Evolutionary conservation across 495 filamentous ascomycete genomes (phyloP).

Genomic region (Aspergillus indologenus): DNA sequence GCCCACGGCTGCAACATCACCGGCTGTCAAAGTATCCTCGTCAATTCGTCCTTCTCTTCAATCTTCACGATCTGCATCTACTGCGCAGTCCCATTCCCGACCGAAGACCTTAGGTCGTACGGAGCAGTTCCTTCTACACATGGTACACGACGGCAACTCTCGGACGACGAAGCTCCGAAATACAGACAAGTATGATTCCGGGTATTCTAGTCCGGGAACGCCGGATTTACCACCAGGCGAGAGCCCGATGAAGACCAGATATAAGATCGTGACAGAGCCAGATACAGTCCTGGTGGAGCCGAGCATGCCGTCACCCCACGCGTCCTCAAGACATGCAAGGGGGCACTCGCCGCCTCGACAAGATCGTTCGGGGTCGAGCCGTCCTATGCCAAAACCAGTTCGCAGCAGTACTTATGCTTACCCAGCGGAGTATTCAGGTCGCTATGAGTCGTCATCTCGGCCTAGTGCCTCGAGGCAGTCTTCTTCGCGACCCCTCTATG

Average conservation of each 20-base stretch:
- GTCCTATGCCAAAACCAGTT: slow-evolving; percentile 9
- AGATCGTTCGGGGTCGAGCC: slow-evolving; percentile 8
- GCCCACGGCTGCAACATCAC: slow-evolving; percentile 30
- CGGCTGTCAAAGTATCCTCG: slow-evolving; percentile 20
- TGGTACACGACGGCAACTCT: slow-evolving; percentile 22
- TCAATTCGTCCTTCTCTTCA: slow-evolving; percentile 30
- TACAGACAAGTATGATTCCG: slow-evolving; percentile 41
- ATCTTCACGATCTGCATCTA: slow-evolving; percentile 31
- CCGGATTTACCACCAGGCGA: slow-evolving; percentile 33
- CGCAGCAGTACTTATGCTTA: slow-evolving; percentile 24
- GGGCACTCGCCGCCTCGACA: slow-evolving; percentile 21
- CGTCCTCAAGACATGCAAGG: slow-evolving; percentile 18
- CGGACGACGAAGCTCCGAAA: slow-evolving; percentile 36
- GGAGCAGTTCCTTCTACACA: slow-evolving; percentile 21
- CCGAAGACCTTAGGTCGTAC: slow-evolving; percentile 25
- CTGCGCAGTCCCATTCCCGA: slow-evolving; percentile 24
- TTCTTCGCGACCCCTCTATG: slow-evolving; percentile 15
- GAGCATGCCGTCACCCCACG: slow-evolving; percentile 21
- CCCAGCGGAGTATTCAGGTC: slow-evolving; percentile 6
- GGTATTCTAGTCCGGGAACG: slow-evolving; percentile 45
- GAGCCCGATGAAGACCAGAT: slow-evolving; percentile 33
- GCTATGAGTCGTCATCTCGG: slow-evolving; percentile 1
- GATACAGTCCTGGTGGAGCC: slow-evolving; percentile 37
- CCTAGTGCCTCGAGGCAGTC: slow-evolving; percentile 10
- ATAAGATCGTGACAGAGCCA: slow-evolving; percentile 28